Evolutionary conservation across 371 early-diverging fungal genomes (phyloP).

Genomic region (Phascolomyces articulosus): DNA sequence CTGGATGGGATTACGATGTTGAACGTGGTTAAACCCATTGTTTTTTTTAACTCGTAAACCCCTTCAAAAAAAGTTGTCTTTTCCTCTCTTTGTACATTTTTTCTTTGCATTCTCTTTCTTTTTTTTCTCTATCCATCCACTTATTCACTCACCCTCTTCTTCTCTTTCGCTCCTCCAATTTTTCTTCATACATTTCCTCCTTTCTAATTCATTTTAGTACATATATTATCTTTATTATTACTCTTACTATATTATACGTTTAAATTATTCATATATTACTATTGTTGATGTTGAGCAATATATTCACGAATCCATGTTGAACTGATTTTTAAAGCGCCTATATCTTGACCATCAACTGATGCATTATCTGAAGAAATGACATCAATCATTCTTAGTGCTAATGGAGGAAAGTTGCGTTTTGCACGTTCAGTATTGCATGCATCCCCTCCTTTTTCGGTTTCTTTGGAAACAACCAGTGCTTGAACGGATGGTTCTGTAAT

Average conservation of each 20-base stretch:
- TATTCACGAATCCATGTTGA: slow-evolving; percentile 68
- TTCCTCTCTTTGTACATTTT: slow-evolving; percentile 8
- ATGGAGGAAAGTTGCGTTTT: slow-evolving; percentile 48
- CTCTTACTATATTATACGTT: background rate
- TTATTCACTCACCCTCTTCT: no score
- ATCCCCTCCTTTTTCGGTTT: slow-evolving; percentile 81
- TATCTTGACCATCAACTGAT: slow-evolving; percentile 34
- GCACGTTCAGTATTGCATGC: slow-evolving; percentile 66
- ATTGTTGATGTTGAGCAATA: slow-evolving; percentile 10
- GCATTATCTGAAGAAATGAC: slow-evolving; percentile 63
- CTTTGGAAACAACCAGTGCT: slow-evolving; percentile 87
- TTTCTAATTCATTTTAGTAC: no score
- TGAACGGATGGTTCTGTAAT: slow-evolving; percentile 72
- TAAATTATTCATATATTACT: background rate
- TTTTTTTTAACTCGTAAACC: no score
- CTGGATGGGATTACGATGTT: slow-evolving; percentile 58
- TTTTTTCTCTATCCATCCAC: no score
- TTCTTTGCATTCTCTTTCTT: no score
- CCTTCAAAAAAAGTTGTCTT: background rate
- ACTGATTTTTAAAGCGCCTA: slow-evolving; percentile 66
- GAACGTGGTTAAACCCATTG: slow-evolving; percentile 53
- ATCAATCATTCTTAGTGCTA: slow-evolving; percentile 77
- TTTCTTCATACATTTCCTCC: no score
- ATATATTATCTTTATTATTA: background rate
- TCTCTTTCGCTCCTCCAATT: no score